These are phyloP conservation scores for Epicoccum nigrum DNA, from an alignment of 2,329 filamentous ascomycete genomes.

Conservation along the genomic window DNA sequence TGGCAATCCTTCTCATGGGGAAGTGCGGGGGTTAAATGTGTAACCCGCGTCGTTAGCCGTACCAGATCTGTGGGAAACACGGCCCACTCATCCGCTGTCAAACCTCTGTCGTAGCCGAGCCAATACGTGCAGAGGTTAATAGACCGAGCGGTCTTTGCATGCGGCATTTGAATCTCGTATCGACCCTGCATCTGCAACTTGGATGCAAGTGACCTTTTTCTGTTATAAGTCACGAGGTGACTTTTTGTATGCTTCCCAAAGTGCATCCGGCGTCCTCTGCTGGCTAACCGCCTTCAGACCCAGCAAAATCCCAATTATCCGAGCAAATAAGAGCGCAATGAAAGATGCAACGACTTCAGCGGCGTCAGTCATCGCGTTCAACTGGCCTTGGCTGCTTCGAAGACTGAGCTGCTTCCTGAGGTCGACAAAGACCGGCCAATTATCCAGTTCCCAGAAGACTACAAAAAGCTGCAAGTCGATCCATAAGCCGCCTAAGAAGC, in stretches of 20 bases:
- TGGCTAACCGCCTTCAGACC: constrained; percentile 11
- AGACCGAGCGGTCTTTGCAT: constrained; percentile 8
- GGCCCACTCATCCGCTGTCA: constrained; percentile 1
- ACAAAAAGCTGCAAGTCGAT: constrained; percentile 31
- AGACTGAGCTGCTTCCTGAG: neutral
- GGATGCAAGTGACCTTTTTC: neutral
- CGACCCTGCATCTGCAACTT: neutral
- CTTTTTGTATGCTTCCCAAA: constrained; percentile 14
- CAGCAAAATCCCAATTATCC: neutral
- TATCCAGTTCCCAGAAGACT: constrained; percentile 41
- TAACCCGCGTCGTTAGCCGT: neutral
- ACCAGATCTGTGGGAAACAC: neutral
- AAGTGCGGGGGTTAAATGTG: neutral
- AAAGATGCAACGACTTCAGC: constrained; percentile 11
- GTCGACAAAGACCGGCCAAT: constrained; percentile 37
- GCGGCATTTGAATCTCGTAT: neutral
- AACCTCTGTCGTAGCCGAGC: neutral
- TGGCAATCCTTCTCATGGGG: neutral
- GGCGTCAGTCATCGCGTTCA: neutral
- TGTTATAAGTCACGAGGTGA: neutral
- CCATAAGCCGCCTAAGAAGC: constrained; percentile 21
- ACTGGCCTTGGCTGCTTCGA: too few relatives aligned
- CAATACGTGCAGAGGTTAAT: neutral
- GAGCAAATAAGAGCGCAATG: constrained; percentile 4
- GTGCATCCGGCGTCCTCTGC: constrained; percentile 14